Evolutionary conservation across 768 basidiomycete genomes (phyloP), one percentile per base, ranked within the genome.

Genomic region (Lactifluus volemus): DNA sequence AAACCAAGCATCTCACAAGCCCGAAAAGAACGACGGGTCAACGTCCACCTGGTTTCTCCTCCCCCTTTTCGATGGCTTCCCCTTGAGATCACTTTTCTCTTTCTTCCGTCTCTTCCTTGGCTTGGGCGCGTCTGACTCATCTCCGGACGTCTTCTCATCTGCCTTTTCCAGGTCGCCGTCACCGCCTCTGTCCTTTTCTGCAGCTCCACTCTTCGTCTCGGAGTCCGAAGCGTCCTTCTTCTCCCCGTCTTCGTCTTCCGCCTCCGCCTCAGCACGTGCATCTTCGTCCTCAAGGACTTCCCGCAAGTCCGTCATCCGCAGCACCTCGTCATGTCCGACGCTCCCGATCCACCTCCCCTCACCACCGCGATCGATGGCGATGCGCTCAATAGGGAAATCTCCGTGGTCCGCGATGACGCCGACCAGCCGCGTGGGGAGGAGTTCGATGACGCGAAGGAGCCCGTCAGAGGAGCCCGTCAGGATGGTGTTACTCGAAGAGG

Each of bases 401-500:
- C 90, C 92, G 67, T 97, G 95, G 66, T 94, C 90, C 12, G 88
- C 88, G 44, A 98, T 85, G 52, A 95, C 86, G 19, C 95, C 95
- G 48, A 96, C 75, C 36, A 98, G 79, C 70, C 92, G 91, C 57
- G 89, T 94, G 1, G 95, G 95, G 59, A 95, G 78, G 39, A 97
- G 77, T 68, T 94, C 83, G 2, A 95, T 86, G 15, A 90, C 90
- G 49, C 94, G 84, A 45, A 98, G 78, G 68, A 92, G 80, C 0
- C 95, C 95, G 70, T 98, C 94, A 6, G 92, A 92, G 0, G 93
- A 96, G 6, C 94, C 92, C 3, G 92, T 92, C 1, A 93, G 79
- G 60, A 95, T 81, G 1, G 86, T 83, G 68, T 83, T 85, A 2
- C 87, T 42, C 89, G 84, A 80, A 51, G 79, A 79, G 1, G 83